Evolutionary conservation across 2,329 filamentous ascomycete genomes (phyloP), one percentile per base, ranked within the genome.

Genomic region (Talaromyces albobiverticillius): DNA sequence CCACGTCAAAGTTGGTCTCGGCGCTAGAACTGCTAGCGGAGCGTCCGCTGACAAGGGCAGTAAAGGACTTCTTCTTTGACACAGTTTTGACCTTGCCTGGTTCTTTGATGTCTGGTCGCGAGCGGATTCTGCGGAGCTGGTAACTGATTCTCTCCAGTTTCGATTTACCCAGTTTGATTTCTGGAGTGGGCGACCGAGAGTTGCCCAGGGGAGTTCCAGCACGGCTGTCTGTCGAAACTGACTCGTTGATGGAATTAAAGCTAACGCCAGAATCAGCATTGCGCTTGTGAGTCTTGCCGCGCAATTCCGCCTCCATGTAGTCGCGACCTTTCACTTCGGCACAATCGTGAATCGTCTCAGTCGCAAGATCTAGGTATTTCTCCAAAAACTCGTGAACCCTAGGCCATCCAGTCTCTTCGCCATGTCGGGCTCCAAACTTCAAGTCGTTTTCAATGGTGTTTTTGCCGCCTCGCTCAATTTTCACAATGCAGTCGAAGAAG

Each of bases 251-350:
- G 1, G 71, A 71, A 47, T 73, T 75, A 61, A 86, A 84, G 67
- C 82, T 85, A 55, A 86, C 79, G 18, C 83, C 84, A 3, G 84
- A 86, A 64, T 86, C 84, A 20, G 79, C 80, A 68, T 85, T 85
- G 62, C 82, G 78, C 61, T 78, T 79, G 51, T 72, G 70, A 46
- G 55, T 57, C 57, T 65, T 63, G 50, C 66, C 62, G 13, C 66
- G 62, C 16, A 58, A 57, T 26, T 64, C 61, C 8, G 55, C 63
- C 47, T 70, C 68, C 31, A 71, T 64, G 57, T 71, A 71, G 31
- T 72, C 64, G 4, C 72, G 72, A 38, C 75, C 72, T 45, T 67
- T 74, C 47, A 84, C 75, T 46, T 78, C 71, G 20, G 70, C 62
- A 62, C 82, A 85, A 61, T 86, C 82, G 48, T 81, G 79, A 63